Evolutionary conservation across 2,329 filamentous ascomycete species (phyloP).

Genomic region (Exophiala xenobiotica): DNA sequence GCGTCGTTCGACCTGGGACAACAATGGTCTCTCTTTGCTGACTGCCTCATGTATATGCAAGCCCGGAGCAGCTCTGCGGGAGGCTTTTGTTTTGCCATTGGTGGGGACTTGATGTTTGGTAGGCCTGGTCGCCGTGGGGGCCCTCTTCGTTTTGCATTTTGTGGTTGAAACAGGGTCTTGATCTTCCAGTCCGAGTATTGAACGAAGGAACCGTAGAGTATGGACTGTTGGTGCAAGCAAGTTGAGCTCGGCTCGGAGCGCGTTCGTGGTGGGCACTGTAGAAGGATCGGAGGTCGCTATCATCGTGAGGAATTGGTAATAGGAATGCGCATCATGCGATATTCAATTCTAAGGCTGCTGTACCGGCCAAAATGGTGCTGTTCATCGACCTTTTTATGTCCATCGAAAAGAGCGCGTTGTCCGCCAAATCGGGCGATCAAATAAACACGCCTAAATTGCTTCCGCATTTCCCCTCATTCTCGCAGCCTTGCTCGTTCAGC

Average conservation of each 20-base stretch:
- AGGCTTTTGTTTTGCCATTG: conserved; percentile 20
- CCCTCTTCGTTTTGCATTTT: background rate
- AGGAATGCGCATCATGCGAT: background rate
- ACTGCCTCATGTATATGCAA: conserved; percentile 16
- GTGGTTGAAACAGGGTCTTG: background rate
- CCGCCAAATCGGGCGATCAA: conserved; percentile 5
- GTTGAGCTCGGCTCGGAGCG: conserved; percentile 18
- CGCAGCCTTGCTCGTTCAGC: background rate
- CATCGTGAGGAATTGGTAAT: conserved; percentile 6
- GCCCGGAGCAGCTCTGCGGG: conserved; percentile 3
- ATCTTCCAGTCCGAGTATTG: conserved; percentile 11
- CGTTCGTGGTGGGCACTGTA: conserved; percentile 2
- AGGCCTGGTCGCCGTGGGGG: conserved; percentile 1
- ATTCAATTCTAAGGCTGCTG: background rate
- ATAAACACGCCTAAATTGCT: conserved; percentile 12
- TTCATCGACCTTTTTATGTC: background rate
- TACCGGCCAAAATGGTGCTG: background rate
- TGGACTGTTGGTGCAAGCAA: conserved; percentile 12
- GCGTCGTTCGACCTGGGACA: conserved; percentile 35
- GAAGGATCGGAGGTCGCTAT: conserved; percentile 1
- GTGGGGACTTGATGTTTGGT: conserved; percentile 27
- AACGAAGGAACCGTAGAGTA: conserved; percentile 20
- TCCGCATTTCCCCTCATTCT: background rate
- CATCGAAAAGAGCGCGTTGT: conserved; percentile 6
- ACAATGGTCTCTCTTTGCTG: background rate